Conservation (phyloP, 1,284 basidiomycete species). For the Thelephora terrestris region DNA sequence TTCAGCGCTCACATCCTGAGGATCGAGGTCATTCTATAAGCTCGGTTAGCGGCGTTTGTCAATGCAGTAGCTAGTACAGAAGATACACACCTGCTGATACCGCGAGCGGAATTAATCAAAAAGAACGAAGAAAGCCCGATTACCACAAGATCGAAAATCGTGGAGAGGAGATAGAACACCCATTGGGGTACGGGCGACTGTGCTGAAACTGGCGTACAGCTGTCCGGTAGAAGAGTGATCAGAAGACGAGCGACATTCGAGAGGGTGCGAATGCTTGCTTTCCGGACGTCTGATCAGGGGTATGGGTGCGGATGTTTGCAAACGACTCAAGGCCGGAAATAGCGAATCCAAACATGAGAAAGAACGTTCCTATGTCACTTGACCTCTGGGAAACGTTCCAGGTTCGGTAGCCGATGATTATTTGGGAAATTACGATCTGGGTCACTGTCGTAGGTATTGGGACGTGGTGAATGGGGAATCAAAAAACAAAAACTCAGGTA, state of each 20-base stretch:
- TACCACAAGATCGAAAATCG: constrained; percentile 28
- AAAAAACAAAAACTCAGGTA: not conserved
- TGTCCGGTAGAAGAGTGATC: constrained; percentile 7
- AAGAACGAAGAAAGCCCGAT: constrained; percentile 27
- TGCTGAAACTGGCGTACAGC: constrained; percentile 26
- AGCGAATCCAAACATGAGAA: constrained; percentile 14
- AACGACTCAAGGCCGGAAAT: not conserved
- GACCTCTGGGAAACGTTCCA: constrained; percentile 23
- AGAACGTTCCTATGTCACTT: constrained; percentile 9
- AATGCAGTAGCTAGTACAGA: not conserved
- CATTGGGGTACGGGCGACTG: constrained; percentile 21
- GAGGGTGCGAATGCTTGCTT: not conserved
- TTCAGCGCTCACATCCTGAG: constrained; percentile 25
- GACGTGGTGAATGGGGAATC: not conserved
- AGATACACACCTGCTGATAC: constrained; percentile 12
- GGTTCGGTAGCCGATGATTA: constrained; percentile 34
- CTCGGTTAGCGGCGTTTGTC: not conserved
- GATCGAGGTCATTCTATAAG: constrained; percentile 30
- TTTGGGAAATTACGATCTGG: constrained; percentile 44
- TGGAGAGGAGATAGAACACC: constrained; percentile 31
- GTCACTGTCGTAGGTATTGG: constrained; percentile 26
- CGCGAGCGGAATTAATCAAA: constrained; percentile 15
- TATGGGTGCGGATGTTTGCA: not conserved
- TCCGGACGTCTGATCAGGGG: constrained; percentile 7
- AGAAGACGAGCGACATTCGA: not conserved